These are phyloP conservation scores for Trypanosomatidae sp. DNA, from an alignment of 208 protist genomes.

Conservation along the genomic window DNA sequence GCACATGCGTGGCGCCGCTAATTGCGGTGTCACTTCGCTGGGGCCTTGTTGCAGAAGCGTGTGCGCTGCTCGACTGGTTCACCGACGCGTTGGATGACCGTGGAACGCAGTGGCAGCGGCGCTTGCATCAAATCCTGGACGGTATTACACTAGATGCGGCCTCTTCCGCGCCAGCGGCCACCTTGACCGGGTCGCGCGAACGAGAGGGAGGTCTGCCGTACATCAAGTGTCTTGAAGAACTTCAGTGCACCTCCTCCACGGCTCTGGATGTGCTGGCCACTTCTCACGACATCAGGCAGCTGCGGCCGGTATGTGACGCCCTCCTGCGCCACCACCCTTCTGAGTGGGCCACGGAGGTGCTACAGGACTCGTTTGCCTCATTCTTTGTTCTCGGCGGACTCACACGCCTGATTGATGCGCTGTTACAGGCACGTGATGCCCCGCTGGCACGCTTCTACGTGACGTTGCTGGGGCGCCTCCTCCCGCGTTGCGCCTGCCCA, in stretches of 20 bases:
- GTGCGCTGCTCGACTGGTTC: slow-evolving; percentile 28
- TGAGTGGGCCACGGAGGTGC: slow-evolving; percentile 26
- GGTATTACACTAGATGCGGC: neutral
- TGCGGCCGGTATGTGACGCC: slow-evolving; percentile 37
- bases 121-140: slow-evolving; percentile 8
- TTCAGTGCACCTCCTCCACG: slow-evolving; percentile 5
- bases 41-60: slow-evolving; percentile 16
- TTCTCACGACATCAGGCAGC: slow-evolving; percentile 13
- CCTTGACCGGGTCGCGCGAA: neutral
- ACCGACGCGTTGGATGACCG: slow-evolving; percentile 10
- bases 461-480: slow-evolving; percentile 32
- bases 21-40: slow-evolving; percentile 20
- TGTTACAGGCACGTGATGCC: slow-evolving; percentile 44
- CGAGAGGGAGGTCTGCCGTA: slow-evolving; percentile 5
- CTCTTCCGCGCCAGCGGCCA: neutral
- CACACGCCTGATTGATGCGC: slow-evolving; percentile 16
- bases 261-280: slow-evolving; percentile 29
- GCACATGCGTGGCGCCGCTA: slow-evolving; percentile 10
- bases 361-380: slow-evolving; percentile 43
- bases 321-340: slow-evolving; percentile 29
- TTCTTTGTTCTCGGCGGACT: slow-evolving; percentile 36
- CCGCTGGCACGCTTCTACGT: slow-evolving; percentile 61
- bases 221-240: slow-evolving; percentile 6
- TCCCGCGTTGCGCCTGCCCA: slow-evolving; percentile 36
- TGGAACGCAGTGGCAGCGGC: slow-evolving; percentile 16